Conservation (phyloP, 345 rosid genomes). For the Salix purpurea region DNA sequence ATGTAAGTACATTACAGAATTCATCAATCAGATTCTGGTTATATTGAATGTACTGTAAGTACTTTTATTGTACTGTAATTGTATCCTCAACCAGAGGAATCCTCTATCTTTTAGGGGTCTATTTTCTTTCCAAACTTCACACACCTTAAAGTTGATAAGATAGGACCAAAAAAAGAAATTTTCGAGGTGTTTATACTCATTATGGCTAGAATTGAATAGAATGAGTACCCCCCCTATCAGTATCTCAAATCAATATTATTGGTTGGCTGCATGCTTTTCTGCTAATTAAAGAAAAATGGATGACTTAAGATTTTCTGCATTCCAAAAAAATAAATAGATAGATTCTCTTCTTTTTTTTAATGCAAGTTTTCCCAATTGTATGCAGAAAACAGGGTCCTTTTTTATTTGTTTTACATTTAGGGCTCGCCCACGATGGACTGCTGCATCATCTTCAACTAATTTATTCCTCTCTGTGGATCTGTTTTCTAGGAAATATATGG, state of each 20-base stretch:
- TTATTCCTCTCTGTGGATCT: constrained; percentile 23
- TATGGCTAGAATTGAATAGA: neutral
- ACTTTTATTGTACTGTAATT: too few species aligned
- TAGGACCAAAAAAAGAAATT: neutral
- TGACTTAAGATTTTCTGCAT: too few species aligned
- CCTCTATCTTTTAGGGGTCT: too few species aligned
- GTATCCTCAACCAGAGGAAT: too few species aligned
- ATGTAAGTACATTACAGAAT: constrained; percentile 43
- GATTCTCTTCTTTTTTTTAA: too few species aligned
- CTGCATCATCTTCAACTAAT: constrained; percentile 8
- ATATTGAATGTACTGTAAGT: too few species aligned
- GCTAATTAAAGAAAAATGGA: too few species aligned
- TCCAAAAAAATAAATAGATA: too few species aligned
- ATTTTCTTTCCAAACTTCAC: neutral
- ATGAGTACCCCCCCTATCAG: neutral
- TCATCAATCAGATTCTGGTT: too few species aligned
- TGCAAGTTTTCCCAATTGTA: too few species aligned
- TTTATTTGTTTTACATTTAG: neutral
- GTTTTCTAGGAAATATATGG: constrained; percentile 66
- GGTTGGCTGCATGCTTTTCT: neutral
- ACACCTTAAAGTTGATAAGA: neutral
- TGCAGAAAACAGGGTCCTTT: too few species aligned
- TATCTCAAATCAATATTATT: too few species aligned
- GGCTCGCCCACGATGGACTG: neutral
- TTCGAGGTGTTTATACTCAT: neutral